Base-by-base conservation (phyloP, 768 basidiomycete species). In the Hemileccinum impolitum region DNA sequence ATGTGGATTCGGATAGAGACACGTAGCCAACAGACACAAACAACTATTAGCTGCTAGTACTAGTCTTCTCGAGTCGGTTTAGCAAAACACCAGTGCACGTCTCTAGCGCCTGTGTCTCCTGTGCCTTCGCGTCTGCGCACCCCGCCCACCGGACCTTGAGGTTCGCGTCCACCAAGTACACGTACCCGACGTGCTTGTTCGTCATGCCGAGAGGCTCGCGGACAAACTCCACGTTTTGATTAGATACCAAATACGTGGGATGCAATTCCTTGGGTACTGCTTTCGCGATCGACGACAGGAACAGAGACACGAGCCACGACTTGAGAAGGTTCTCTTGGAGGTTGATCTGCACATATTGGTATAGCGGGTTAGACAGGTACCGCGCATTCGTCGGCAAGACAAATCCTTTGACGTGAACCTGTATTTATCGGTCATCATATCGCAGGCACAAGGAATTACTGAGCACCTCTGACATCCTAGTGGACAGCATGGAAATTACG, bases 271-370 rank as follows among this genome's bases (percentile, higher is more conserved):
- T 57, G 0, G 93, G 90, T 0, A 93, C 74, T 3, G 74, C 71
- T 19, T 77, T 71, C 45, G 87, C 84, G 18, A 98, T 78, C 17
- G 82, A 80, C 9, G 78, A 79, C n/a, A 85, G 68, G 71, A 94
- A 95, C 47, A 97, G 70, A 43, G 85, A 84, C 44, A 97, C 87
- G 28, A 98, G 81, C 63, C 94, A 79, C 1, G 89, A 88, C 72
- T 96, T 96, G 55, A 98, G 80, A 6, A 88, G 71, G 69, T 98
- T 98, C 66, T 93, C 89, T 71, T 98, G 95, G 23, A 95, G 75
- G 68, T 98, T 98, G 65, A 97, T 84, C 75, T 90, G 87, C 42
- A 90, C 64, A 54, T 80, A 82, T 69, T 84, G 86, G 64, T 82
- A 92, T 17, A 77, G 66, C 2, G 85, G 79, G 52, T 89, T 69